Base-by-base conservation (phyloP, 768 basidiomycete species). In the Tulasnella sp. region DNA sequence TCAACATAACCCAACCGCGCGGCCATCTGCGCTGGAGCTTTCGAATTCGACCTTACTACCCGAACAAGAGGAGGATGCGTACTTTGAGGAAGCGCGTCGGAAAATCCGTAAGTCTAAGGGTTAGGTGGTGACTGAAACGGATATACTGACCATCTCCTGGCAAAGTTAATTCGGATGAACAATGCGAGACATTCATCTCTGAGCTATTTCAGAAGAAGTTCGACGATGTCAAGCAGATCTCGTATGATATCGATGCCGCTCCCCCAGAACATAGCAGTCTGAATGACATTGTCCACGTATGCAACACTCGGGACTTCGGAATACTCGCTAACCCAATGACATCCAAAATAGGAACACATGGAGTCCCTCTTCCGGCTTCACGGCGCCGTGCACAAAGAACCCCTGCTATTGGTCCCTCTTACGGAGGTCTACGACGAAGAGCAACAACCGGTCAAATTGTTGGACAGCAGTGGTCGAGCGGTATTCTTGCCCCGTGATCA, bases 341-440 rank as follows among this genome's bases (percentile, higher is more conserved):
- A 5, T 63, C 78, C 80, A 9, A 79, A 83, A 4, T 77, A 84
- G 60, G 86, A 92, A 48, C 80, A 81, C 15, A 71, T 96, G 4
- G 73, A 78, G 2, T 72, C 82, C 1, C 81, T 92, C 15, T 93
- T 94, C 68, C 79, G 83, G 35, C 75, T 93, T 4, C 93, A 93
- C 65, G 93, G 93, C 5, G 92, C 93, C 2, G 80, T 94, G 1
- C 81, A 91, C 61, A 83, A 84, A 69, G 86, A 87, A 62, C 84
- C 90, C 0, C 84, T 90, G 0, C 68, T 93, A n/a, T 72, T 96
- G 9, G 79, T 89, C 67, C 92, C 71, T 1, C 67, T 69, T 11
- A 69, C 68, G 3, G 75, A 81, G 29, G 70, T 74, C 2, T 78
- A 80, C 15, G 54, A 59, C 25, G 82, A 86, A 29, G 79, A 82